phyloP scores from a whole-genome alignment of 2,329 filamentous ascomycete species.

The Aspergillus felis region DNA sequence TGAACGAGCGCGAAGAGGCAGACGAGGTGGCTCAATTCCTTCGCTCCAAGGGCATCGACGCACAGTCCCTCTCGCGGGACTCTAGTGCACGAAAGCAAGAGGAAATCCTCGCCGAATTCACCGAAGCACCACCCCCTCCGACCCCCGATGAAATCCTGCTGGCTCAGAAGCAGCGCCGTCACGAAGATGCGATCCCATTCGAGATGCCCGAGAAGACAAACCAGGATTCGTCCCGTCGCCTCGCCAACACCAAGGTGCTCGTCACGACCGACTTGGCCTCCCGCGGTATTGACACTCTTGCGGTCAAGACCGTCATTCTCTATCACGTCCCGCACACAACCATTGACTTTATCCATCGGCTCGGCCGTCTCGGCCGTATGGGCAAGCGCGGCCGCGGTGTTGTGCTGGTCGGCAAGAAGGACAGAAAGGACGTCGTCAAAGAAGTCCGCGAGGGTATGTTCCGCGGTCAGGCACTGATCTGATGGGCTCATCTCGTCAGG shows the following conservation, averaged over 20 bases:
- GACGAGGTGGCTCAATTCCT: constrained; percentile 77
- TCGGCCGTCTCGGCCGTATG: constrained; percentile 90
- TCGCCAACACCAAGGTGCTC: constrained; percentile 81
- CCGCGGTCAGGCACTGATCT: constrained; percentile 73
- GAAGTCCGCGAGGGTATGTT: constrained; percentile 91
- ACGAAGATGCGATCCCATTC: constrained; percentile 39
- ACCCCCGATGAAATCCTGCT: constrained; percentile 33
- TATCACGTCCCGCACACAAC: constrained; percentile 98
- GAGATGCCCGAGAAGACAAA: constrained; percentile 34
- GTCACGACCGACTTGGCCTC: constrained; percentile 93
- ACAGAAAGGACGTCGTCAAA: constrained; percentile 82
- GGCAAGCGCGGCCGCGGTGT: constrained; percentile 83
- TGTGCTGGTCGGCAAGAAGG: constrained; percentile 83
- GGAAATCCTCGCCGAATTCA: constrained; percentile 75
- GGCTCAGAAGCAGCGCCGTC: constrained; percentile 25
- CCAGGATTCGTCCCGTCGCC: constrained; percentile 40
- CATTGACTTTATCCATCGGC: constrained; percentile 95
- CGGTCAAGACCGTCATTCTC: constrained; percentile 84
- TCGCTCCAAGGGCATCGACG: constrained; percentile 79
- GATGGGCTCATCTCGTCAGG: constrained; percentile 18
- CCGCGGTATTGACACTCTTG: constrained; percentile 87
- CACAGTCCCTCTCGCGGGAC: constrained; percentile 79
- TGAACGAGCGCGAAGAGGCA: constrained; percentile 91
- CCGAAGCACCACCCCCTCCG: constrained; percentile 36
- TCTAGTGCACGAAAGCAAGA: constrained; percentile 72